phyloP scores from a whole-genome alignment of 2,329 filamentous ascomycete species.

The Hypoxylon sp. region DNA sequence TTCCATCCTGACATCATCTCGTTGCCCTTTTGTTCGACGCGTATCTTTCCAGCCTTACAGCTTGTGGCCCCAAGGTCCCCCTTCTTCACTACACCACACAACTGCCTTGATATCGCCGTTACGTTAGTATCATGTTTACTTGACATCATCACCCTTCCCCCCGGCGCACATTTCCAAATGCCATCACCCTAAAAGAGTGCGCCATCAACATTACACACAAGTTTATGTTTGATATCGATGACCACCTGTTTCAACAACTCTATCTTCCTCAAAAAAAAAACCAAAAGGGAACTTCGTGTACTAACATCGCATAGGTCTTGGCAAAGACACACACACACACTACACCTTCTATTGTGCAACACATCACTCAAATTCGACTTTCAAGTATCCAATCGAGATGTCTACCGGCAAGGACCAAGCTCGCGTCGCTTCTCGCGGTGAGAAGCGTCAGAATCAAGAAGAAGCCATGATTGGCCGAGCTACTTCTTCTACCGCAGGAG shows the following conservation, averaged over 20 bases:
- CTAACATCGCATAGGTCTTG: neutral
- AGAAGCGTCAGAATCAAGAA: neutral
- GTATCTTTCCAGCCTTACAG: neutral
- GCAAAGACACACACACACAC: neutral
- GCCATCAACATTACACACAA: neutral
- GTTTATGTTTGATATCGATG: neutral
- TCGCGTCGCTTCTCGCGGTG: neutral
- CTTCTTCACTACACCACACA: neutral
- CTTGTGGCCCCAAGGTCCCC: neutral
- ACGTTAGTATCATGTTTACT: neutral
- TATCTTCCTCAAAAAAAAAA: neutral
- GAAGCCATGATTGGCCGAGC: neutral
- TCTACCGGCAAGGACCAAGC: neutral
- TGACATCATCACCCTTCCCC: neutral
- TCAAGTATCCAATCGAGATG: neutral
- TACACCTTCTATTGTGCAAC: neutral
- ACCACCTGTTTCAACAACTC: neutral
- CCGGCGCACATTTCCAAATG: too few relatives aligned
- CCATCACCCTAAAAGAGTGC: neutral
- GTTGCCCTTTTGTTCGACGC: neutral
- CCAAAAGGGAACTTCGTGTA: neutral
- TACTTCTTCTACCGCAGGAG: neutral
- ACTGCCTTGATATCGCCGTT: too few relatives aligned
- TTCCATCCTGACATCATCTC: neutral
- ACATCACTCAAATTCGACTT: neutral